These are phyloP conservation scores for Brasenia schreberi DNA, from an alignment of 164 flowering plant species.

Conservation along the genomic window DNA sequence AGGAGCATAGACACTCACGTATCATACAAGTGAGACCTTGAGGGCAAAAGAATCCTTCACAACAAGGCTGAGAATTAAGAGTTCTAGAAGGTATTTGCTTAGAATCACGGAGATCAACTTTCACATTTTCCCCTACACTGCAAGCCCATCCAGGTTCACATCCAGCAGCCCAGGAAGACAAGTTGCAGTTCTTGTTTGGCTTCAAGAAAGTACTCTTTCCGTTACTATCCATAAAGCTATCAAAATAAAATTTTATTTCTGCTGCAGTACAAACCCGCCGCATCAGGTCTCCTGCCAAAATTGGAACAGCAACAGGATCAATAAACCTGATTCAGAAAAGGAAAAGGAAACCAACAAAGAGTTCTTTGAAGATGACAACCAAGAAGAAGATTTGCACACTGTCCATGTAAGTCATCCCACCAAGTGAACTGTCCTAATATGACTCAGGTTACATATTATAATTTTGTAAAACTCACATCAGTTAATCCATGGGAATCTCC, in stretches of 20 bases:
- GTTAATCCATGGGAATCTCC: too few species aligned
- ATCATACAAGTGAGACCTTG: slow-evolving; percentile 92
- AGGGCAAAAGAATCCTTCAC: slow-evolving; percentile 96
- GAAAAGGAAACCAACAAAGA: background rate
- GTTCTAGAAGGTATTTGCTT: slow-evolving; percentile 45
- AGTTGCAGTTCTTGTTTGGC: slow-evolving; percentile 83
- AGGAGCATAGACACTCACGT: slow-evolving; percentile 42
- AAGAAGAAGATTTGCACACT: too few species aligned
- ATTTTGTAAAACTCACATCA: too few species aligned
- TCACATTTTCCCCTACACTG: slow-evolving; percentile 17
- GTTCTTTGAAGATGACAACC: background rate
- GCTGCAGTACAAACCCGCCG: slow-evolving; percentile 78
- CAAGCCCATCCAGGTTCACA: slow-evolving; percentile 99
- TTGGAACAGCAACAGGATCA: slow-evolving; percentile 6
- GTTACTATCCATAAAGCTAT: slow-evolving; percentile 22
- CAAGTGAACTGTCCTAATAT: too few species aligned
- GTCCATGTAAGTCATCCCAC: too few species aligned
- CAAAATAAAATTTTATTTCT: slow-evolving; percentile 62
- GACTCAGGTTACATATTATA: too few species aligned
- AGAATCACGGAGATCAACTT: slow-evolving; percentile 39
- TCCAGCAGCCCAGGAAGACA: slow-evolving; percentile 67
- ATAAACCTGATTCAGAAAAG: background rate
- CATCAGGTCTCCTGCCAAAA: slow-evolving; percentile 34
- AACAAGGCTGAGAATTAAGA: slow-evolving; percentile 47
- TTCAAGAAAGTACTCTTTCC: slow-evolving; percentile 32